Base-by-base conservation (phyloP, 192 early-diverging fungal species). In the Umbelopsis isabellina region DNA sequence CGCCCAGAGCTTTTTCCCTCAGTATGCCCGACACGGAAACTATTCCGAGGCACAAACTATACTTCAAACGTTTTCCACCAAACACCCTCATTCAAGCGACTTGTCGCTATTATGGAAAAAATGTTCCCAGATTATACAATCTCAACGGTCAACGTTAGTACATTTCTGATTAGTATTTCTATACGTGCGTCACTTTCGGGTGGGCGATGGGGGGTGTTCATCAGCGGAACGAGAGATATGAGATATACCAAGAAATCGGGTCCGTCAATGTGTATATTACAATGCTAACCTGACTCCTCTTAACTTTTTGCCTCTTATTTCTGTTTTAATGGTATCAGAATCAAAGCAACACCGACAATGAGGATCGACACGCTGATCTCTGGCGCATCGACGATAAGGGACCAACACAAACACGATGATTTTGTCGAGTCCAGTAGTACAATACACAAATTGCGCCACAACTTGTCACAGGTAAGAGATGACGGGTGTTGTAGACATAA, bases 11-110 rank as follows among this genome's bases (percentile, higher is more conserved):
- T 61, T 35, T 10, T 10, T 53, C 3, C 4, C 2, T 30, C 8
- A 61, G 55, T 61, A 61, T 30, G 30, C 55, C 15, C 25, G 55
- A 16, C 55, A 61, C 55, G 55, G 55, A 61, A 61, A 61, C 55
- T 61, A 61, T 35, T 61, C 55, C 30, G 55, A 61, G 16, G 55
- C 55, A 35, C 55, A 61, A 35, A 35, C 55, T 61, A 61, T 30
- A n/a, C 18, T 61, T 5, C 55, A 61, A 33, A 35, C 55, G 1
- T 61, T 35, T 35, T 25, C 55, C 2, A 35, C 25, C 27, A 61
- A 61, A 16, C 33, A 61, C 7, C 55, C 55, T 27, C 55, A 61
- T 35, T 4, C 55, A 27, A 61, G 55, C 13, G 55, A 61, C 30
- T 61, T 61, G 18, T 61, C 55, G 12, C 30, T 61, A 12, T 61